phyloP scores from a whole-genome alignment of 139 green algal species.

The Chloropicon primus region DNA sequence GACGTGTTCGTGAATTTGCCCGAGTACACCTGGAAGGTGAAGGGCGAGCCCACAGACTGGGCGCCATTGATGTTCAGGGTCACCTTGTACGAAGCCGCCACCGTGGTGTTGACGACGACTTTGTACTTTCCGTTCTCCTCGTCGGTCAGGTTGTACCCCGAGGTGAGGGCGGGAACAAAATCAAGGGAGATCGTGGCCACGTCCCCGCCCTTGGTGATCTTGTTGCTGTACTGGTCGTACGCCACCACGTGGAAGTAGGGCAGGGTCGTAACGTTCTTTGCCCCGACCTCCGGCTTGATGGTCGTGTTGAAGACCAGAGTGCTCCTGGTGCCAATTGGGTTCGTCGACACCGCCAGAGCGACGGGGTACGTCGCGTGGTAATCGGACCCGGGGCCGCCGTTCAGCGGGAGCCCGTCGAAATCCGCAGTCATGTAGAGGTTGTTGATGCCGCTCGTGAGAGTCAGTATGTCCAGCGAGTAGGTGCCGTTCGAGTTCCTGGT shows the following conservation, averaged over 20 bases:
- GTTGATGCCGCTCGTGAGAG: not conserved
- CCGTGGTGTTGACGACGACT: not conserved
- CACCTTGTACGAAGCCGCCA: not conserved
- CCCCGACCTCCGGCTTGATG: not conserved
- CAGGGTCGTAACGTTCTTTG: not conserved
- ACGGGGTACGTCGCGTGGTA: not conserved
- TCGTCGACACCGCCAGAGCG: not conserved
- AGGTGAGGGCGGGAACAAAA: not conserved
- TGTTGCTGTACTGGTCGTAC: not conserved
- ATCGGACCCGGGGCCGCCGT: not conserved
- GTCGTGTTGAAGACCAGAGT: not conserved
- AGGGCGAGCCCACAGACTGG: not conserved
- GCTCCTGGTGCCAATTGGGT: not conserved
- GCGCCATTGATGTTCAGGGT: not conserved
- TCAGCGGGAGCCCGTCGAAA: not conserved
- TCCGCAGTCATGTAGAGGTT: not conserved
- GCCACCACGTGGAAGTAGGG: not conserved
- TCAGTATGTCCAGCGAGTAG: not conserved
- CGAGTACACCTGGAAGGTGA: not conserved
- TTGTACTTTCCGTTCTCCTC: not conserved
- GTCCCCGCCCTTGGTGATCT: not conserved
- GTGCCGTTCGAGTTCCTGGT: not conserved
- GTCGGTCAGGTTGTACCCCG: not conserved
- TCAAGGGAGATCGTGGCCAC: not conserved
- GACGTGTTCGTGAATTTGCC: not conserved